A percentile compares a stretch with the other conserved stretches of the same genome.
Conservation (phyloP, 2,329 filamentous ascomycete species). For the Lachnellula arida region DNA sequence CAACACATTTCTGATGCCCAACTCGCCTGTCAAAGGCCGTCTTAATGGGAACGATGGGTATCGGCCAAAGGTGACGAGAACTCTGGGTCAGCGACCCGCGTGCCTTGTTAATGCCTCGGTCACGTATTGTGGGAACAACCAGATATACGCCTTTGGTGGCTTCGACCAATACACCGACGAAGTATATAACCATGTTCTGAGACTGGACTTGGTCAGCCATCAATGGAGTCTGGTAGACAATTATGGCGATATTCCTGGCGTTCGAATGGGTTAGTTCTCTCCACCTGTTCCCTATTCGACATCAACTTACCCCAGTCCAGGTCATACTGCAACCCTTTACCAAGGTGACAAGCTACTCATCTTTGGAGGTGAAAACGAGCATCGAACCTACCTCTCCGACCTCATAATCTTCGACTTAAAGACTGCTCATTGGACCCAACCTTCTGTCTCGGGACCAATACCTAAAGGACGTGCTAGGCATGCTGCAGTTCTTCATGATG, state of each 20-base stretch:
- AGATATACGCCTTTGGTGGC: slow-evolving; percentile 96
- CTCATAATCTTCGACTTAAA: slow-evolving; percentile 94
- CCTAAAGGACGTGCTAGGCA: slow-evolving; percentile 90
- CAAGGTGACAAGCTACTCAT: slow-evolving; percentile 93
- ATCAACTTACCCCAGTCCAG: slow-evolving; percentile 40
- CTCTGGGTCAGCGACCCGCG: slow-evolving; percentile 76
- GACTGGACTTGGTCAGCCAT: slow-evolving; percentile 77
- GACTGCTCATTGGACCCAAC: slow-evolving; percentile 92
- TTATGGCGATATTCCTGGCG: slow-evolving; percentile 95
- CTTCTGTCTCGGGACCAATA: slow-evolving; percentile 75
- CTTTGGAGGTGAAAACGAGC: slow-evolving; percentile 97
- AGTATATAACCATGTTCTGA: slow-evolving; percentile 95
- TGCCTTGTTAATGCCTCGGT: slow-evolving; percentile 97
- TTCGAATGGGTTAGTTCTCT: slow-evolving; percentile 75
- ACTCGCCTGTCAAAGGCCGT: slow-evolving; percentile 67
- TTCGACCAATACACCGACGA: slow-evolving; percentile 99
- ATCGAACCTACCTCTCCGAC: slow-evolving; percentile 90
- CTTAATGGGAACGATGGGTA: slow-evolving; percentile 64
- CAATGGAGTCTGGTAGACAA: slow-evolving; percentile 97
- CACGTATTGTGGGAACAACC: slow-evolving; percentile 96
- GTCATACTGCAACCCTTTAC: slow-evolving; percentile 91
- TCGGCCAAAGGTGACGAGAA: slow-evolving; percentile 76
- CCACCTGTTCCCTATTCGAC: not conserved
- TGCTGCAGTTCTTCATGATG: slow-evolving; percentile 86
- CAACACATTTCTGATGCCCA: slow-evolving; percentile 88